Evolutionary conservation across 2,329 filamentous ascomycete species (phyloP), one percentile per base, ranked within the genome.

Genomic region (Penicillium sp.): DNA sequence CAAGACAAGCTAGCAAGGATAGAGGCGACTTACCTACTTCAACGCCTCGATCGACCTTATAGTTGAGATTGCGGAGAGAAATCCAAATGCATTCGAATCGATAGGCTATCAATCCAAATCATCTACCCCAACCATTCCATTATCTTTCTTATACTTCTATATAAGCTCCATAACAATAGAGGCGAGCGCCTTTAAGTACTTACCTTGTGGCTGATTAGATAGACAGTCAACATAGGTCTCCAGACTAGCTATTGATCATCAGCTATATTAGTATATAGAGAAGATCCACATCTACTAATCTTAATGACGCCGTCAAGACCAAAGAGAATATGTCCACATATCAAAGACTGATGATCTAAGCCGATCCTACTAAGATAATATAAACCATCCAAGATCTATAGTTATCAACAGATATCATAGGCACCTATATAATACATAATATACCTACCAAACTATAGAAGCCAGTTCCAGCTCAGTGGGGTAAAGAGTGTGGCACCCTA

Each of bases 141-240:
- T 50, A 25, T 60, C 56, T 49, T 64, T 65, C 17, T 48, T 29
- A 43, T 63, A 63, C 47, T 64, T 64, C 35, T 65, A 48, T 51
- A 66, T 64, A 19, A 65, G 45, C 36, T 60, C 49, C 50, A 56
- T 64, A n/a, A 46, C 54, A 26, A 60, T 60, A 14, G 34, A 50
- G 28, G 51, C 39, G 15, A 67, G 43, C 32, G 44, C 39, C 48
- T 47, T 50, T 9, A 59, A 36, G 32, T 39, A 45, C 34, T 31
- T 25, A 23, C 17, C 18, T 31, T 49, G 36, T n/a, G 14, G 11
- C 25, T 27, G 11, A 35, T 36, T 23, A 5, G 34, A 36, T 18
- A 15, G 35, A 32, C 25, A 13, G 16, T 47, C 42, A n/a, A 48
- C 13, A 31, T 32, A 54, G 9, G 26, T 15, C 43, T 56, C 45